Evolutionary conservation across 2,329 filamentous ascomycete genomes (phyloP).

Genomic region (Zalaria sp.): DNA sequence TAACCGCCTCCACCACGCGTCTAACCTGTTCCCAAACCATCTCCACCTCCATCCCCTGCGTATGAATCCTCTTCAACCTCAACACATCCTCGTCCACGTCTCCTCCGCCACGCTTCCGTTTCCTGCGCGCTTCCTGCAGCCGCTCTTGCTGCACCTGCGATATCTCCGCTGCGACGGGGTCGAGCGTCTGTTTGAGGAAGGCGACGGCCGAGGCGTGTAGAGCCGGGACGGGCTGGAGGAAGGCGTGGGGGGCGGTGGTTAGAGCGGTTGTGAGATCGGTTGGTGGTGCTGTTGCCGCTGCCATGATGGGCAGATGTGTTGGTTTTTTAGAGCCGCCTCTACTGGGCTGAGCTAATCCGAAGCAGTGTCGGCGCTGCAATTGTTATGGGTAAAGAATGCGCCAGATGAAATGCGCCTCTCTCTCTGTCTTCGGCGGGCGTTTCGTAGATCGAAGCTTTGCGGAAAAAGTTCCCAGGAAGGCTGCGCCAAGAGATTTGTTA

Average conservation of each 20-base stretch:
- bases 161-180: slow-evolving; percentile 61
- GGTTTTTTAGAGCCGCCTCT: too few relatives aligned
- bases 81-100: slow-evolving; percentile 40
- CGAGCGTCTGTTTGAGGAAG: slow-evolving; percentile 67
- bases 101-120: slow-evolving; percentile 55
- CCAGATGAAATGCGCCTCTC: too few relatives aligned
- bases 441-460: too few relatives aligned
- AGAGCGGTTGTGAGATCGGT: slow-evolving; percentile 9
- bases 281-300: neutral
- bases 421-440: too few relatives aligned
- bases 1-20: slow-evolving; percentile 59
- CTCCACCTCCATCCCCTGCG: slow-evolving; percentile 72
- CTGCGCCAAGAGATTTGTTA: too few relatives aligned
- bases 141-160: slow-evolving; percentile 57
- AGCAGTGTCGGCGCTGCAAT: too few relatives aligned
- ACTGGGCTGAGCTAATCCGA: too few relatives aligned
- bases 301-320: neutral
- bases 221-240: slow-evolving; percentile 57
- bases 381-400: too few relatives aligned
- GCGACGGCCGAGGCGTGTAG: slow-evolving; percentile 57
- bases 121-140: slow-evolving; percentile 54
- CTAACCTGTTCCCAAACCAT: slow-evolving; percentile 93
- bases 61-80: slow-evolving; percentile 69
- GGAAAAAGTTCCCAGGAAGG: too few relatives aligned
- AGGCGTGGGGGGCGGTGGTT: slow-evolving; percentile 42